Conservation (phyloP, 2,329 filamentous ascomycete genomes). For the Fusarium acutatum region DNA sequence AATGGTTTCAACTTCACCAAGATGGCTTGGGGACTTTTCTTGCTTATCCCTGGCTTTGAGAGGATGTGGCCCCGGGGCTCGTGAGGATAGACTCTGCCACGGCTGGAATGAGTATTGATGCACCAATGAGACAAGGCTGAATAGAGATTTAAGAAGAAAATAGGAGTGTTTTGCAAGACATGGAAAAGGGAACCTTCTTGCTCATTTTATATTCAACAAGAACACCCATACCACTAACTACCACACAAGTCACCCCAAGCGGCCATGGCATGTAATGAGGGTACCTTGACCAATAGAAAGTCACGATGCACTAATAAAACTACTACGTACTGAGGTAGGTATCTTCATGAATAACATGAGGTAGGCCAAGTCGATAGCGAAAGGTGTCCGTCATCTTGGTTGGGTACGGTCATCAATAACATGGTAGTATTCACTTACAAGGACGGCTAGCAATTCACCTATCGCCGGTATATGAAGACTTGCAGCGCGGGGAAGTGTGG, state of each 20-base stretch:
- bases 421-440: background rate
- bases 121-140: background rate
- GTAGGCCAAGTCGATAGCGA: background rate
- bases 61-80: background rate
- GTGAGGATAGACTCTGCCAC: background rate
- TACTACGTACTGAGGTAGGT: background rate
- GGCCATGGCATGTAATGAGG: background rate
- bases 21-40: background rate
- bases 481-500: background rate
- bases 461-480: background rate
- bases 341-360: background rate
- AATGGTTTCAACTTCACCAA: background rate
- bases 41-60: background rate
- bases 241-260: background rate
- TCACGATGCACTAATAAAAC: background rate
- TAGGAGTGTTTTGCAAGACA: background rate
- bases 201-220: background rate
- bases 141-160: background rate
- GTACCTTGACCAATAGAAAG: background rate
- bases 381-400: background rate
- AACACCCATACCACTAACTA: background rate
- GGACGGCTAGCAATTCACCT: background rate
- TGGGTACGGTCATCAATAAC: background rate
- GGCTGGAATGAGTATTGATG: background rate
- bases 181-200: background rate